phyloP scores from a whole-genome alignment of 371 early-diverging fungal genomes.

The Coelomomyces lativittatus region DNA sequence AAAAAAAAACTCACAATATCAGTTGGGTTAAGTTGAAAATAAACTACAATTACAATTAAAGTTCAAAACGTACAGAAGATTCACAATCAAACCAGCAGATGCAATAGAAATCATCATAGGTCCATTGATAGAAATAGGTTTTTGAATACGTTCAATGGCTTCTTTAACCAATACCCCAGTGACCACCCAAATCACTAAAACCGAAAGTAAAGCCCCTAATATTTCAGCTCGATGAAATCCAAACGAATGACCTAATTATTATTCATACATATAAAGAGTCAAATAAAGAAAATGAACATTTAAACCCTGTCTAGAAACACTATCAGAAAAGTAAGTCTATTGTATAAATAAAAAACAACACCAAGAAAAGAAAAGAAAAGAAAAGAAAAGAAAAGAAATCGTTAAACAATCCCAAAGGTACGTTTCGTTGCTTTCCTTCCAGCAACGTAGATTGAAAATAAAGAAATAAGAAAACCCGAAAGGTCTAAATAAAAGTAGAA shows the following conservation, averaged over 20 bases:
- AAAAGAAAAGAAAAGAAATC: background rate
- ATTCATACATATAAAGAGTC: too few species aligned
- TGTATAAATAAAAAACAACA: background rate
- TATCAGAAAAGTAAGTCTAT: background rate
- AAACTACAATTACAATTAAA: too few species aligned
- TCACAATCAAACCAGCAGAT: constrained; percentile 54
- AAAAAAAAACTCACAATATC: background rate
- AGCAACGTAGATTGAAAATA: background rate
- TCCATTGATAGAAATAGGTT: constrained; percentile 58
- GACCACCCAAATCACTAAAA: constrained; percentile 62
- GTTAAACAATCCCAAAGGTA: background rate
- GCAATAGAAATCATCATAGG: constrained; percentile 50
- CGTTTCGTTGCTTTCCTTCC: constrained; percentile 2
- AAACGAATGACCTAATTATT: constrained; percentile 40
- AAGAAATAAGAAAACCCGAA: background rate
- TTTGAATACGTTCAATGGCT: constrained; percentile 35
- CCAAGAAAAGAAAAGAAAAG: background rate
- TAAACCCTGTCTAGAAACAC: too few species aligned
- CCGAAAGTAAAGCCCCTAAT: constrained; percentile 59
- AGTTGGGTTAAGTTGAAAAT: too few species aligned
- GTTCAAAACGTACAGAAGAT: constrained; percentile 43
- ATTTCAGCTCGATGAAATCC: constrained; percentile 74
- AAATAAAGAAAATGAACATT: background rate
- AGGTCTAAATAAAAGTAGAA: too few species aligned
- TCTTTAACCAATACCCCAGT: constrained; percentile 36